Evolutionary conservation across 2,329 filamentous ascomycete genomes (phyloP).

Genomic region (Orbilia javanica): DNA sequence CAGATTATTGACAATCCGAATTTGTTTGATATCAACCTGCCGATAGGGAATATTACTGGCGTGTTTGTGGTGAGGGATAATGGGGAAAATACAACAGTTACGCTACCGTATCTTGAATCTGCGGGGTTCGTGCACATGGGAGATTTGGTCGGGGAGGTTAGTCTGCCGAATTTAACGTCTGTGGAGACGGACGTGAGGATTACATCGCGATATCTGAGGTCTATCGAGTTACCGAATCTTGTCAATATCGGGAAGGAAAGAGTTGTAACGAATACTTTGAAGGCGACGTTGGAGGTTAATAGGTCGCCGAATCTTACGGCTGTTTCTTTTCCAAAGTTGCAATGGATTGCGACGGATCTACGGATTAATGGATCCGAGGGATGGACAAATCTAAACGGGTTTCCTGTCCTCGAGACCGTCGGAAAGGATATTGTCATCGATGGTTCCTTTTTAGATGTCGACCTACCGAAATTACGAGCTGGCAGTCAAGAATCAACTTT

Average conservation of each 20-base stretch:
- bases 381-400: conserved; percentile 14
- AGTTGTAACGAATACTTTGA: neutral
- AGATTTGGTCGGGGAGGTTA: neutral
- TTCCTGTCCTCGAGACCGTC: conserved; percentile 2
- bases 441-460: conserved; percentile 18
- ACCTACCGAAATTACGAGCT: conserved; percentile 18
- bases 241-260: neutral
- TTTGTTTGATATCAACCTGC: conserved; percentile 1
- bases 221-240: neutral
- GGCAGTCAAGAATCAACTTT: neutral
- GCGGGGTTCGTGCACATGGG: neutral
- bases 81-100: neutral
- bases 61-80: conserved; percentile 14
- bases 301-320: neutral
- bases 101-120: neutral
- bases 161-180: neutral
- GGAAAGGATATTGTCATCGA: neutral
- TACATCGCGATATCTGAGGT: neutral
- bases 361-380: neutral
- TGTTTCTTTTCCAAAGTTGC: conserved; percentile 23
- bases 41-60: conserved; percentile 3
- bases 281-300: conserved; percentile 6
- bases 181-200: neutral
- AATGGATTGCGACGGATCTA: neutral
- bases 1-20: conserved; percentile 21